A percentile compares a stretch with the other conserved stretches of the same genome.
Conservation (phyloP, 345 rosid genomes). For the Syzygium oleosum region DNA sequence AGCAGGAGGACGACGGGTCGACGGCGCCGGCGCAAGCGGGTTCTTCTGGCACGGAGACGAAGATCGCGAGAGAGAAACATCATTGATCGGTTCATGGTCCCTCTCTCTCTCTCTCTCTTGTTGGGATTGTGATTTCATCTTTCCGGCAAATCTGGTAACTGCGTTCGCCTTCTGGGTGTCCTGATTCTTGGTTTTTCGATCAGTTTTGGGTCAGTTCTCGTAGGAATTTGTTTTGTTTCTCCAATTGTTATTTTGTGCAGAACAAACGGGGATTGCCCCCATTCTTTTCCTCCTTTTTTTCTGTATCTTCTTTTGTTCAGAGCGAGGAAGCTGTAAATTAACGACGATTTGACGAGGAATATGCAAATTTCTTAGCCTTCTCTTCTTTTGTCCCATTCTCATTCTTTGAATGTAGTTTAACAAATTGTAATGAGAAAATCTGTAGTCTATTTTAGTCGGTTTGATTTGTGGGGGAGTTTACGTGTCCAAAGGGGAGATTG, state of each 20-base stretch:
- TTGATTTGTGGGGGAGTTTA: neutral
- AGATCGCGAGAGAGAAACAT: neutral
- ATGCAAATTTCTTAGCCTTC: neutral
- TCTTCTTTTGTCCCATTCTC: neutral
- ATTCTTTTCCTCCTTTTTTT: too few species aligned
- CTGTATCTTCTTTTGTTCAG: neutral
- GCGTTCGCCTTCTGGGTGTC: neutral
- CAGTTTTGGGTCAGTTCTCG: neutral
- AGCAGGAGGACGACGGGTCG: neutral
- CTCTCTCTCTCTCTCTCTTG: neutral
- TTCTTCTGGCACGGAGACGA: neutral
- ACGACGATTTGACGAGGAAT: neutral
- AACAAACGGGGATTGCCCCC: neutral
- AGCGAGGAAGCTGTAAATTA: neutral
- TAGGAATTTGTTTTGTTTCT: neutral
- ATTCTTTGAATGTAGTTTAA: neutral
- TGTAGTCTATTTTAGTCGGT: neutral
- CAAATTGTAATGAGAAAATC: neutral
- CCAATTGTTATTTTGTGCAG: neutral
- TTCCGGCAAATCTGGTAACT: neutral
- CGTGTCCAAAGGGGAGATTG: neutral
- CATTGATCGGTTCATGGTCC: neutral
- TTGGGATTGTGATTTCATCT: neutral
- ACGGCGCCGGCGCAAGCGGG: neutral
- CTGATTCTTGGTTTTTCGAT: neutral